Base-by-base conservation (phyloP, 345 rosid species). In the Gynandropsis gynandra region DNA sequence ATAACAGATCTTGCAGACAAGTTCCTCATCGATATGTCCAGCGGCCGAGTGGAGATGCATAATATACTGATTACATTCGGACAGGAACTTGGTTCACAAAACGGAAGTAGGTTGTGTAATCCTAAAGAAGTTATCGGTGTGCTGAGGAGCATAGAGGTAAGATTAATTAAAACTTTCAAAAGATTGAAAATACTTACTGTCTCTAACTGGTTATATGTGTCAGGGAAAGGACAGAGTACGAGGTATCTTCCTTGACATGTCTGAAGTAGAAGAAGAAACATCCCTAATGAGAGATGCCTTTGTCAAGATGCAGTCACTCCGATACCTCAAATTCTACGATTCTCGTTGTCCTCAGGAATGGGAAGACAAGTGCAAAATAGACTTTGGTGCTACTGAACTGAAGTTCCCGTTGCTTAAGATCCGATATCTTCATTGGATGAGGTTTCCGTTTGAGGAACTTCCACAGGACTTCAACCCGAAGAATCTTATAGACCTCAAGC, bases 11-110 rank as follows among this genome's bases (percentile, higher is more conserved):
- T 75, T 0, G 1, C 24, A 0, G 57, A 72, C 0, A 75, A 63
- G 24, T 63, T 56, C 3, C 50, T 75, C 9, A 29, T 75, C 0
- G 12, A 53, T n/a, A 2, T 56, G 56, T 10, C 13, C 9, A 4
- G 31, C n/a, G 18, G 45, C 1, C 50, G 12, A 5, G 4, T 36
- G 56, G 17, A 54, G 13, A 64, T 74, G 68, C 68, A 59, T 55
- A 67, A 72, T 52, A 34, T 65, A 10, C 27, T 68, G 7, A 58
- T 58, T 42, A 59, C 65, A 34, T 54, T 70, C 61, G 72, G 67
- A 24, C 44, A 54, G 54, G 35, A 54, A 17, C 41, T 62, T 53
- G 72, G 31, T 10, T 51, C 64, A 4, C 42, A 60, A 42, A 27
- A 60, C 0, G 4, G 34, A 0, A 1, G 19, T 35, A 34, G 64